Evolutionary conservation across 371 early-diverging fungal species (phyloP), one percentile per base, ranked within the genome.

Genomic region (Mucor mucedo): DNA sequence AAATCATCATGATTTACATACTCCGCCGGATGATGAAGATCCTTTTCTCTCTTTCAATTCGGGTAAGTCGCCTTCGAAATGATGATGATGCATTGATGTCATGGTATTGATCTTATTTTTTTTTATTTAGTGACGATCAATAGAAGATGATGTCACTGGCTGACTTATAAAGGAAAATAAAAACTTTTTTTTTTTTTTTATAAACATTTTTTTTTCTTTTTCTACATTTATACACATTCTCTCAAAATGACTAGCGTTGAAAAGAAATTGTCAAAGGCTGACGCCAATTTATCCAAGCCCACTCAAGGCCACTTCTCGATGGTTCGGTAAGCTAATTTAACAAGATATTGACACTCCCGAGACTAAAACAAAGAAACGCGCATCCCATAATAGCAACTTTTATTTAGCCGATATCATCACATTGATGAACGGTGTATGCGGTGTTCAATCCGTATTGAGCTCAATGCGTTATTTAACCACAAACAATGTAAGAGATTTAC

Each of bases 341-440:
- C 6, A 4, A 45, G 11, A 29, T 8, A 39, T 21, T 21, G 21
- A 21, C 21, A 0, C 21, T 21, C 21, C 21, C 11, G 49, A 13
- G 33, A 13, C 3, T 29, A 40, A 33, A 16, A 33, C 4, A 9
- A n/a, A 42, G 42, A 42, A 27, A 13, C 49, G 30, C 27, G 5
- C 42, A 21, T 21, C 3, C 11, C 42, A 14, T 5, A 2, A 33
- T 55, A 87, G 89, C 55, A 87, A 90, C 64, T 94, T 95, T 72
- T 82, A 89, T 64, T 70, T 92, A 53, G 95, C 95, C 2, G 95
- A 94, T 74, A 80, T 89, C 58, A 89, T 95, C 58, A 95, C 95
- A 5, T 79, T 95, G 16, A 88, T 90, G 73, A 95, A 95, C 77
- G 92, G 92, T 38, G 89, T 89, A 2, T 94, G 93, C 65, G 95